Evolutionary conservation across 495 filamentous ascomycete species (phyloP).

Genomic region (Talaromyces borbonicus): DNA sequence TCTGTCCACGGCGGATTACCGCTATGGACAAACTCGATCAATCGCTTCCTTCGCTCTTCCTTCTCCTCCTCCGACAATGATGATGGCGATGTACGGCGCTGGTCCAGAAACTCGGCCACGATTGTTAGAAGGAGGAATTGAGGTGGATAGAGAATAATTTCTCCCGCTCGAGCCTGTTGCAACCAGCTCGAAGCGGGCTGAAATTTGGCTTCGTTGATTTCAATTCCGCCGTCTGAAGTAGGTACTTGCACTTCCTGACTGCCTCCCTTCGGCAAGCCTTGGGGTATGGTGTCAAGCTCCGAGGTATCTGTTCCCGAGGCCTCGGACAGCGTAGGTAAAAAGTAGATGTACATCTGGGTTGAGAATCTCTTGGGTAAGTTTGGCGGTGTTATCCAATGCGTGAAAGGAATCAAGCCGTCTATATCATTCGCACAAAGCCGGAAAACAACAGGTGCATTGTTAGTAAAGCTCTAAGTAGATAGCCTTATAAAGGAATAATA

Average conservation of each 20-base stretch:
- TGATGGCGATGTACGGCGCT: slow-evolving; percentile 15
- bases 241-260: slow-evolving; percentile 42
- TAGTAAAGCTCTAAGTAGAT: neutral
- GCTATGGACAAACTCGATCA: slow-evolving; percentile 49
- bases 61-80: slow-evolving; percentile 6
- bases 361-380: slow-evolving; percentile 65
- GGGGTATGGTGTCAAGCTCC: slow-evolving; percentile 17
- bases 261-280: slow-evolving; percentile 22
- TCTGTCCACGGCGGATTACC: slow-evolving; percentile 59
- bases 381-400: slow-evolving; percentile 80
- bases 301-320: slow-evolving; percentile 33
- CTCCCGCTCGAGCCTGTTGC: slow-evolving; percentile 42
- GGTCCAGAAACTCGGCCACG: slow-evolving; percentile 50
- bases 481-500: neutral
- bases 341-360: slow-evolving; percentile 94
- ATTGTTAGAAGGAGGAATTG: slow-evolving; percentile 72
- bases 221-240: slow-evolving; percentile 73
- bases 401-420: slow-evolving; percentile 71
- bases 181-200: slow-evolving; percentile 62
- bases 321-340: slow-evolving; percentile 76
- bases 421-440: slow-evolving; percentile 9
- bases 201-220: slow-evolving; percentile 76
- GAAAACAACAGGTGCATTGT: neutral
- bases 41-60: slow-evolving; percentile 29
- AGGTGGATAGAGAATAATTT: slow-evolving; percentile 82